Conservation (phyloP, 169 alveolate species). For the Cryptosporidium canis region DNA sequence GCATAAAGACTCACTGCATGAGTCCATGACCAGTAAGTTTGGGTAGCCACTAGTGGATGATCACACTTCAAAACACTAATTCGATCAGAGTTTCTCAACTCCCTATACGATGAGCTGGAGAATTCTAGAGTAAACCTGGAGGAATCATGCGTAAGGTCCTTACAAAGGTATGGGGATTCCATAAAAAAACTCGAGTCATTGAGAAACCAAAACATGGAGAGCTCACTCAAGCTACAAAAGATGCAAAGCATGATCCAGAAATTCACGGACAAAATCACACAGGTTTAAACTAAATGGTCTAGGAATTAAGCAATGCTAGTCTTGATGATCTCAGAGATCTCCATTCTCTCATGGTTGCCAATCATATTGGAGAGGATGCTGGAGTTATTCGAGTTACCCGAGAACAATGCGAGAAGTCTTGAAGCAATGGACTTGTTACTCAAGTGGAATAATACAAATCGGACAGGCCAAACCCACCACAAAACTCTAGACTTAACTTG, state of each 20-base stretch:
- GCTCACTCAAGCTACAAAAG: slow-evolving; percentile 25
- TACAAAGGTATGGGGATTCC: slow-evolving; percentile 37
- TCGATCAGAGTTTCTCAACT: slow-evolving; percentile 51
- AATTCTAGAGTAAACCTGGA: slow-evolving; percentile 60
- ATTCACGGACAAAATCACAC: slow-evolving; percentile 46
- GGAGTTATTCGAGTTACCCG: slow-evolving; percentile 60
- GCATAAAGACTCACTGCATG: slow-evolving; percentile 37
- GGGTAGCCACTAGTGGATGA: background rate
- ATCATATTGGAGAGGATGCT: slow-evolving; percentile 24
- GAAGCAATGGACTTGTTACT: slow-evolving; percentile 16
- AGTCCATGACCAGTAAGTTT: slow-evolving; percentile 69
- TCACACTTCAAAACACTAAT: background rate
- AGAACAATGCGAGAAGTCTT: slow-evolving; percentile 51
- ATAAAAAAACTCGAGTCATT: slow-evolving; percentile 41
- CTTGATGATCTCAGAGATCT: slow-evolving; percentile 46
- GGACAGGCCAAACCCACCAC: slow-evolving; percentile 73
- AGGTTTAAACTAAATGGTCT: slow-evolving; percentile 13
- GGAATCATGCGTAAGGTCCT: slow-evolving; percentile 43
- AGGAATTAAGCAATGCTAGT: slow-evolving; percentile 8
- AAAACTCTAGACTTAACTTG: slow-evolving; percentile 45
- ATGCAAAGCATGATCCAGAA: slow-evolving; percentile 44
- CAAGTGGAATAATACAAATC: slow-evolving; percentile 36
- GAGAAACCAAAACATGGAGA: slow-evolving; percentile 43
- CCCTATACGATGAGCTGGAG: slow-evolving; percentile 60
- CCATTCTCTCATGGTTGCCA: slow-evolving; percentile 28